Conservation (phyloP, 208 protist species). For the Naegleria gruberi region DNA sequence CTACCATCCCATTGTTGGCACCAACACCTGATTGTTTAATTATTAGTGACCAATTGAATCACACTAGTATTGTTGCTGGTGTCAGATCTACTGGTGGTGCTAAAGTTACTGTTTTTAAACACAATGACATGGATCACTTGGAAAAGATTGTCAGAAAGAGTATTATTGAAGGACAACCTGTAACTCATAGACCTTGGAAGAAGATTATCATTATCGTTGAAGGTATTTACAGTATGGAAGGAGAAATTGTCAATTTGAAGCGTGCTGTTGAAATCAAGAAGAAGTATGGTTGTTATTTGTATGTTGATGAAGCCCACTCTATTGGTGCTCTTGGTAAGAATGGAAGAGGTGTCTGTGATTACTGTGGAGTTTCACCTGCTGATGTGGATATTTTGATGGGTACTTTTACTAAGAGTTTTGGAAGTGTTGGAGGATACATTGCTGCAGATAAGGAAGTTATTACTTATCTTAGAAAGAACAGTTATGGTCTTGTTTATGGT, state of each 20-base stretch:
- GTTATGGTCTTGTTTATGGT: slow-evolving; percentile 57
- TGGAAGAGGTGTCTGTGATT: slow-evolving; percentile 19
- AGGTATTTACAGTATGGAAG: slow-evolving; percentile 97
- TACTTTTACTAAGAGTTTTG: slow-evolving; percentile 94
- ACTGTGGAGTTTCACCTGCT: not conserved
- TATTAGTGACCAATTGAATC: slow-evolving; percentile 82
- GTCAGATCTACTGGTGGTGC: slow-evolving; percentile 70
- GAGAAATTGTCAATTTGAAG: slow-evolving; percentile 85
- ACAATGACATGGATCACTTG: slow-evolving; percentile 82
- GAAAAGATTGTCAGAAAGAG: slow-evolving; percentile 56
- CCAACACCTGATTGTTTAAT: slow-evolving; percentile 70
- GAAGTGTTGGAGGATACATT: slow-evolving; percentile 46
- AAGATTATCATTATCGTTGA: slow-evolving; percentile 89
- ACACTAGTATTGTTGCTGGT: slow-evolving; percentile 93
- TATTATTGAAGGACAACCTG: slow-evolving; percentile 32
- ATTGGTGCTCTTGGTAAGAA: slow-evolving; percentile 59
- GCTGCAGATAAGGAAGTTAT: slow-evolving; percentile 23
- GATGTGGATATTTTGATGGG: slow-evolving; percentile 85
- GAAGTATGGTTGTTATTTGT: slow-evolving; percentile 89
- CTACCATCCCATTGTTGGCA: slow-evolving; percentile 74
- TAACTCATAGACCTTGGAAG: slow-evolving; percentile 36
- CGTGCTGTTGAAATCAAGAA: slow-evolving; percentile 87
- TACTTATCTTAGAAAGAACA: slow-evolving; percentile 54
- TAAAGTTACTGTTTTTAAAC: slow-evolving; percentile 78
- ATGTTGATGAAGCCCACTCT: slow-evolving; percentile 96